Percentiles rank a stretch among this genome's conserved stretches.
Evolutionary conservation across 169 alveolate genomes (phyloP).

Genomic region (Plasmodium falciparum): DNA sequence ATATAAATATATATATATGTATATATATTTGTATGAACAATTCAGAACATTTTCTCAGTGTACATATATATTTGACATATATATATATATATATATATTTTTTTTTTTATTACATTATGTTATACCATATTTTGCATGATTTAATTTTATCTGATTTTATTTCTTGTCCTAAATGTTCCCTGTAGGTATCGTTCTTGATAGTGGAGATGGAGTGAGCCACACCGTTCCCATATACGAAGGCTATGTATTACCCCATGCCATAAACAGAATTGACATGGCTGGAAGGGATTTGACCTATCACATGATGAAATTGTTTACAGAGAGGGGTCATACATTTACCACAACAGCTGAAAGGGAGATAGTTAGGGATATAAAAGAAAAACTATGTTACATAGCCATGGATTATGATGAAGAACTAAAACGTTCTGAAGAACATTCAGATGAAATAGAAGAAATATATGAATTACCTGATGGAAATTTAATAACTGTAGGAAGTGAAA

Average conservation of each 20-base stretch:
- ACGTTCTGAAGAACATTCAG: conserved; percentile 89
- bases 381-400: conserved; percentile 96
- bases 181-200: conserved; percentile 94
- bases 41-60: too few species aligned
- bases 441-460: conserved; percentile 95
- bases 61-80: too few species aligned
- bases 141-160: background rate
- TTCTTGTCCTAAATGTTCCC: background rate
- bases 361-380: conserved; percentile 98
- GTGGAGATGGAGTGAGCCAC: conserved; percentile 99
- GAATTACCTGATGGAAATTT: conserved; percentile 99
- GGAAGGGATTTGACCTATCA: conserved; percentile 98
- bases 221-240: conserved; percentile 99
- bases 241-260: conserved; percentile 98
- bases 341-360: conserved; percentile 98
- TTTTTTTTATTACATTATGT: background rate
- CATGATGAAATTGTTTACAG: conserved; percentile 96
- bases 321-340: conserved; percentile 96
- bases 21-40: too few species aligned
- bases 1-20: too few species aligned
- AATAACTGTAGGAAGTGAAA: conserved; percentile 95
- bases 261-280: conserved; percentile 96
- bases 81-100: too few species aligned
- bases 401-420: conserved; percentile 97
- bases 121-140: background rate